Base-by-base conservation (phyloP, 768 basidiomycete genomes). In the Termitomyces sp. region DNA sequence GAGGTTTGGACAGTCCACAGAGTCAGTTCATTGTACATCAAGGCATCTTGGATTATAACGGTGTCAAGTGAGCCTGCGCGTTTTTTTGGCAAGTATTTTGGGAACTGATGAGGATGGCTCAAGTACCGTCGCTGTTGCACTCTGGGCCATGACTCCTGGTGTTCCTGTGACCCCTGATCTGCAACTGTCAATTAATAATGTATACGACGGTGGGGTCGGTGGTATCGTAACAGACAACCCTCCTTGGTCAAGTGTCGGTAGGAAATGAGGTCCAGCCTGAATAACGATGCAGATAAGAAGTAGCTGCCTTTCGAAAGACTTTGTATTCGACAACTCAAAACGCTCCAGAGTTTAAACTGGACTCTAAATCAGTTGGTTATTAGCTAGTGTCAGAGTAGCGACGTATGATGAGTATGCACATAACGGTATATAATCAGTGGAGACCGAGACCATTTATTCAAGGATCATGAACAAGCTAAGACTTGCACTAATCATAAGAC, bases 1-100 rank as follows among this genome's bases (percentile, higher is more conserved):
- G 42, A 31, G 29, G 32, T 37, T 20, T 42, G 5, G 48, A 26
- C 42, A 89, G 88, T 16, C 90, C 91, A 20, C 90, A 93, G 68
- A 72, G 79, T 49, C 87, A 84, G 63, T 93, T 92, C 80, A 90
- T 91, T 1, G 89, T 93, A 6, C 91, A 88, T 46, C 80, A 88
- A 67, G 92, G 92, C 2, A 90, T 93, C 39, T 67, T 93, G 50
- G 72, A 92, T 64, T 90, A 88, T 63, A 75, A 75, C 32, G 91
- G 90, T 37, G 70, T 71, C 60, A 92, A 91, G 89, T 90, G 66
- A 61, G 82, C 68, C 37, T 37, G 39, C 39, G 43, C 20, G 56
- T 53, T 1, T 34, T n/a, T 29, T 36, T 49, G 6, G 22, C 43
- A 49, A 26, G 32, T 14, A 18, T 20, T 6, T 20, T 12, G 1